Conservation (phyloP, 2,329 filamentous ascomycete genomes). For the Aspergillus ochraceus region DNA sequence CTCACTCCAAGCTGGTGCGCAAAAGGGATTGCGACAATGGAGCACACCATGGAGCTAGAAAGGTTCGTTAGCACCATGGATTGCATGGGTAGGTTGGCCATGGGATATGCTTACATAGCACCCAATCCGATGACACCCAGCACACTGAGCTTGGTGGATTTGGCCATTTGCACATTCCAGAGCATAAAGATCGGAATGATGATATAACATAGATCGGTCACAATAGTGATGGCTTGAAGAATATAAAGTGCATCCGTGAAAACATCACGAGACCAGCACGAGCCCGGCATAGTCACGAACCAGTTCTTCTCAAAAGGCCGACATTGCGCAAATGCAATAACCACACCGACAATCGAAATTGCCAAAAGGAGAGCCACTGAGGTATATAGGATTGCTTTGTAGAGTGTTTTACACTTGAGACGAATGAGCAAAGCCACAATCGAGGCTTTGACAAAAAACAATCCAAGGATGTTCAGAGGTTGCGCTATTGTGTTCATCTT, state of each 20-base stretch:
- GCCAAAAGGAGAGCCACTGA: neutral
- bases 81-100: neutral
- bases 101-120: neutral
- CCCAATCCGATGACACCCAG: neutral
- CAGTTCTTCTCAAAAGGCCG: neutral
- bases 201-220: neutral
- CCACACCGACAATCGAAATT: neutral
- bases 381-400: neutral
- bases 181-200: neutral
- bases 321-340: neutral
- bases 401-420: neutral
- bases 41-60: neutral
- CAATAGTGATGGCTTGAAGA: neutral
- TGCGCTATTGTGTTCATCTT: neutral
- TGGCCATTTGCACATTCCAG: neutral
- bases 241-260: neutral
- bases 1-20: neutral
- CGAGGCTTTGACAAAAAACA: neutral
- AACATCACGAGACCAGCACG: neutral
- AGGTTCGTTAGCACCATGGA: neutral
- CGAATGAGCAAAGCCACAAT: neutral
- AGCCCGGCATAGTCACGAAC: neutral
- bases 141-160: neutral
- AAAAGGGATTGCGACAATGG: neutral
- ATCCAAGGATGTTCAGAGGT: neutral